These are phyloP conservation scores for Coniella lustricola DNA, from an alignment of 2,329 filamentous ascomycete species.

Conservation along the genomic window DNA sequence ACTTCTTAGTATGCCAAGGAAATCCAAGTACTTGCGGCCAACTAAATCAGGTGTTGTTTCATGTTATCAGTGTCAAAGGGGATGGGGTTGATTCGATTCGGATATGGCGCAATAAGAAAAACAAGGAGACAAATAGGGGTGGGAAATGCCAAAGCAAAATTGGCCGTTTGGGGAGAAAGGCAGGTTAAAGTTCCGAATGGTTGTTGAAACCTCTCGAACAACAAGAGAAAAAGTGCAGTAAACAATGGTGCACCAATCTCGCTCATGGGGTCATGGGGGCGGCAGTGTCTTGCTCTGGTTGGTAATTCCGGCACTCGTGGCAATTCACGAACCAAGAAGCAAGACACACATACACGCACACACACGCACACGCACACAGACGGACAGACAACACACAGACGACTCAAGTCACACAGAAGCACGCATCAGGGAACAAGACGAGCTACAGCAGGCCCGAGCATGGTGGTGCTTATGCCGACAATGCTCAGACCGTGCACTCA, in stretches of 20 bases:
- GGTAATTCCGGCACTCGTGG: background rate
- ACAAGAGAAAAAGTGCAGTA: background rate
- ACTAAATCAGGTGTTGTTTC: background rate
- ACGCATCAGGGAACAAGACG: constrained; percentile 11
- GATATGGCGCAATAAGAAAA: too few relatives aligned
- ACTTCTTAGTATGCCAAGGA: background rate
- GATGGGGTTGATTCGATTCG: too few relatives aligned
- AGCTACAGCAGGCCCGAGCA: constrained; percentile 8
- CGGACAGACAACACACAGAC: background rate
- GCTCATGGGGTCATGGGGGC: too few relatives aligned
- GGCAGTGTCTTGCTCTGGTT: background rate
- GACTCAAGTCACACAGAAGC: constrained; percentile 9
- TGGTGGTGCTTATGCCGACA: too few relatives aligned
- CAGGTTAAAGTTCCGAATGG: background rate
- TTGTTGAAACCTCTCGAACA: background rate
- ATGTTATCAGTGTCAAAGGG: constrained; percentile 1
- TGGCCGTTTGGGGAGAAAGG: too few relatives aligned
- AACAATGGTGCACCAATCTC: background rate
- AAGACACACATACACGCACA: background rate
- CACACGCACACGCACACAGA: background rate
- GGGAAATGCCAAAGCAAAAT: too few relatives aligned
- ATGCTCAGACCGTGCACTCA: constrained; percentile 5
- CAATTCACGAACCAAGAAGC: background rate
- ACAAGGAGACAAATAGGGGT: background rate
- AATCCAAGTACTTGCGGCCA: background rate